Evolutionary conservation across 2,329 filamentous ascomycete species (phyloP).

Genomic region (Nectriaceae sp.): DNA sequence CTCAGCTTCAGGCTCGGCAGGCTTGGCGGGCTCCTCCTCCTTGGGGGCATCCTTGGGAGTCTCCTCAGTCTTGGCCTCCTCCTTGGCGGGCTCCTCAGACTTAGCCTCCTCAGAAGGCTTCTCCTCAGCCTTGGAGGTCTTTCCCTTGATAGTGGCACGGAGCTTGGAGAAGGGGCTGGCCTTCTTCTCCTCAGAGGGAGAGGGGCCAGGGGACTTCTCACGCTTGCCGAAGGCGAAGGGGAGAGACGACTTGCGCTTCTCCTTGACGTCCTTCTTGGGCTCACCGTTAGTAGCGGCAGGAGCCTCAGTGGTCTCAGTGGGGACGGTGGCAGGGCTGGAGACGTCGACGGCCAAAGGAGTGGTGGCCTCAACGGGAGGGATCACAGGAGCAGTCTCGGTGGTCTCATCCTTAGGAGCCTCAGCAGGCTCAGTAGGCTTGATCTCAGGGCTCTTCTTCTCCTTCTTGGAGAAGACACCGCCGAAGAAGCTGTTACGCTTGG

Average conservation of each 20-base stretch:
- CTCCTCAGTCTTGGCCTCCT: conserved; percentile 37
- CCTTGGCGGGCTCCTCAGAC: conserved; percentile 32
- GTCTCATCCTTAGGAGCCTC: conserved; percentile 45
- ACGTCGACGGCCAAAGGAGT: conserved; percentile 60
- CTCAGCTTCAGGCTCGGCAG: conserved; percentile 37
- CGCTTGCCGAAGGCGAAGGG: conserved; percentile 80
- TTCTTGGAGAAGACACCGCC: conserved; percentile 53
- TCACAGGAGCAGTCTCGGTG: conserved; percentile 58
- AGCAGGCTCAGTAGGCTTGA: conserved; percentile 42
- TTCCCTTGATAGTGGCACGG: conserved; percentile 56
- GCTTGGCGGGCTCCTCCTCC: conserved; percentile 29
- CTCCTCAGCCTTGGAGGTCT: conserved; percentile 46
- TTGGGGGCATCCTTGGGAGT: conserved; percentile 3
- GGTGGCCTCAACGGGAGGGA: conserved; percentile 59
- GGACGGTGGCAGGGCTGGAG: conserved; percentile 46
- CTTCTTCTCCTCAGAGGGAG: conserved; percentile 63
- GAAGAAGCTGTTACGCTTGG: conserved; percentile 61
- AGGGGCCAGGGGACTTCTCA: conserved; percentile 60
- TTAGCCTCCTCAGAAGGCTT: conserved; percentile 37
- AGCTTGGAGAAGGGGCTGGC: conserved; percentile 63
- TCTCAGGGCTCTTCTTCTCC: conserved; percentile 60
- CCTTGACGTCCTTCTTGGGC: conserved; percentile 66
- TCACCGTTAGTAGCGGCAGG: conserved; percentile 49
- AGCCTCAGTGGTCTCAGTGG: conserved; percentile 49
- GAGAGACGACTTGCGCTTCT: conserved; percentile 81